Percentiles rank a stretch among this genome's conserved stretches.
phyloP scores from a whole-genome alignment of 2,329 filamentous ascomycete genomes.

The Orbilia quercus region DNA sequence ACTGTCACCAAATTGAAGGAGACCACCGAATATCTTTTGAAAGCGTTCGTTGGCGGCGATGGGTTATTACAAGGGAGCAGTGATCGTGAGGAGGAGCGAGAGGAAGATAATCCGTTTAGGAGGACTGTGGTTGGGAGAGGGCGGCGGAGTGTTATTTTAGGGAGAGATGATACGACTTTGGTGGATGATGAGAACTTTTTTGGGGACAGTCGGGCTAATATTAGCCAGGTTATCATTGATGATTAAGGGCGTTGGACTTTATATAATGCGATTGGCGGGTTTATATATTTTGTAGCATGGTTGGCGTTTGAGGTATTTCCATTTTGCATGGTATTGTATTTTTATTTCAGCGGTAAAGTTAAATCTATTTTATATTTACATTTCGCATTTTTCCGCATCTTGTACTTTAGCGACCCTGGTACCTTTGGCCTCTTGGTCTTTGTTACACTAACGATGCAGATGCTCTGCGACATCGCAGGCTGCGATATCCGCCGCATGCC shows the following conservation, averaged over 20 bases:
- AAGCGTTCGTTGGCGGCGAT: constrained; percentile 42
- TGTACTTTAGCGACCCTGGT: too few relatives aligned
- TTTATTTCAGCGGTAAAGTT: not conserved
- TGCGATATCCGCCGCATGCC: constrained; percentile 10
- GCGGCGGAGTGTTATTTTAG: constrained; percentile 15
- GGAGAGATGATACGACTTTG: constrained; percentile 34
- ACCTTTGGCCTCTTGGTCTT: too few relatives aligned
- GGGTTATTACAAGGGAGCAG: constrained; percentile 38
- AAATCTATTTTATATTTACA: not conserved
- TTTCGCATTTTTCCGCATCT: not conserved
- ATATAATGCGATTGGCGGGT: not conserved
- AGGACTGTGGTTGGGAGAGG: constrained; percentile 25
- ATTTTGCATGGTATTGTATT: too few relatives aligned
- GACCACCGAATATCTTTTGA: constrained; percentile 50
- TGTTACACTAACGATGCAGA: not conserved
- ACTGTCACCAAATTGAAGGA: constrained; percentile 37
- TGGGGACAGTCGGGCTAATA: constrained; percentile 20
- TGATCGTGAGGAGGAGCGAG: constrained; percentile 31
- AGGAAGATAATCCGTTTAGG: constrained; percentile 46
- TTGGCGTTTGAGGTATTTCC: too few relatives aligned
- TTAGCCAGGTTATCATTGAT: constrained; percentile 22
- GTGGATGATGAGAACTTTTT: constrained; percentile 25
- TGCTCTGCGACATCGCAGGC: not conserved
- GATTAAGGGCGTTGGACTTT: constrained; percentile 1
- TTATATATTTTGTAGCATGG: too few relatives aligned